Percentiles rank a stretch among this genome's conserved stretches.
phyloP scores from a whole-genome alignment of 768 basidiomycete species.

The Phlegmacium glaucopus region DNA sequence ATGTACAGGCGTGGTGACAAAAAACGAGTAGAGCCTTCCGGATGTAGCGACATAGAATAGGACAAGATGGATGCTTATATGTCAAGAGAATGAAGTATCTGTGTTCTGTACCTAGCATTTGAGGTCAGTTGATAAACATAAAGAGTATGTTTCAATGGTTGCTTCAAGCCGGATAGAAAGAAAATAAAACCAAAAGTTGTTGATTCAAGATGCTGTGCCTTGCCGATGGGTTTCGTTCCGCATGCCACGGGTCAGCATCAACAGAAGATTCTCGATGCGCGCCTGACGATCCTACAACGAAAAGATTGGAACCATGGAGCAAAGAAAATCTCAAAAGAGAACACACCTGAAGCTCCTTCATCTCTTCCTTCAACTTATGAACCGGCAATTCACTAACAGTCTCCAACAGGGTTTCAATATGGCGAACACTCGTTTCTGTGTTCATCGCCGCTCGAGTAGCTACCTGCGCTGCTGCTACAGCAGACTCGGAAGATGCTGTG shows the following conservation, averaged over 20 bases:
- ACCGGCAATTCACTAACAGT: constrained; percentile 64
- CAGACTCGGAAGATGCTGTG: constrained; percentile 9
- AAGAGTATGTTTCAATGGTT: too few species aligned
- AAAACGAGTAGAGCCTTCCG: too few species aligned
- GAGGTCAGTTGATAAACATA: too few species aligned
- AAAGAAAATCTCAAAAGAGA: background rate
- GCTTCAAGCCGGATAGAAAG: background rate
- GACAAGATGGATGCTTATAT: too few species aligned
- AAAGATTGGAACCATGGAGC: background rate
- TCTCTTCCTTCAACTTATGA: constrained; percentile 66
- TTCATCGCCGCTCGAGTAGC: constrained; percentile 22
- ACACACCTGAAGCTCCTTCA: constrained; percentile 77
- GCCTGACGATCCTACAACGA: constrained; percentile 62
- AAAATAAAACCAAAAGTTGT: background rate
- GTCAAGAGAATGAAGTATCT: too few species aligned
- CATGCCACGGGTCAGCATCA: constrained; percentile 68
- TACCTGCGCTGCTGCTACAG: constrained; percentile 10
- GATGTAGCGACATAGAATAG: too few species aligned
- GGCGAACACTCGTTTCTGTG: constrained; percentile 44
- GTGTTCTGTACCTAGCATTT: too few species aligned
- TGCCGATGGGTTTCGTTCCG: constrained; percentile 38
- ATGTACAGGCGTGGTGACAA: too few species aligned
- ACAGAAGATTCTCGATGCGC: constrained; percentile 68
- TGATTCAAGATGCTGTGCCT: constrained; percentile 13
- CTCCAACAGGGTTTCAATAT: constrained; percentile 61